Evolutionary conservation across 768 basidiomycete species (phyloP).

Genomic region (Dioszegia aurantiaca): DNA sequence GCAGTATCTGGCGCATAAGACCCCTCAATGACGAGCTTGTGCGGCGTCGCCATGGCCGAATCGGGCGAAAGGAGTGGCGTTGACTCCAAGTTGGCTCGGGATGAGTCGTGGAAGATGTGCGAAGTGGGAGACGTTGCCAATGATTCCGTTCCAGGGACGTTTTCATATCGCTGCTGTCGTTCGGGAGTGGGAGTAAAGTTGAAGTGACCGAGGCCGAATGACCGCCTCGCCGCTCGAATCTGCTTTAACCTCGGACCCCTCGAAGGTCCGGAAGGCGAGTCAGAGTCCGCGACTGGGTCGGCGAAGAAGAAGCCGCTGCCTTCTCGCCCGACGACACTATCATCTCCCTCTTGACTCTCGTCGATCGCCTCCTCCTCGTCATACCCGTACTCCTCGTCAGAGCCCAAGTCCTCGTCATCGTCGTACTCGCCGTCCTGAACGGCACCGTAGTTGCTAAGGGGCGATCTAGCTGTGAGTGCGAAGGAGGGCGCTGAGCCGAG

Average conservation of each 20-base stretch:
- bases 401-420: conserved; percentile 17
- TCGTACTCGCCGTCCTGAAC: conserved; percentile 17
- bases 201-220: conserved; percentile 9
- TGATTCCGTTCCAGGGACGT: background rate
- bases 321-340: background rate
- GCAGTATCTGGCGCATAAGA: background rate
- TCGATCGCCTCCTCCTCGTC: conserved; percentile 21
- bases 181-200: conserved; percentile 8
- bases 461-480: conserved; percentile 26
- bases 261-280: background rate
- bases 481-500: conserved; percentile 45
- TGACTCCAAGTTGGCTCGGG: background rate
- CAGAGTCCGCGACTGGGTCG: conserved; percentile 1
- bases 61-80: conserved; percentile 7
- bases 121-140: conserved; percentile 2
- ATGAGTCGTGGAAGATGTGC: conserved; percentile 4
- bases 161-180: background rate
- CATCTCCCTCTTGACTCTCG: conserved; percentile 4
- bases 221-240: conserved; percentile 4
- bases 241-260: conserved; percentile 5
- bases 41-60: conserved; percentile 1
- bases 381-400: conserved; percentile 23
- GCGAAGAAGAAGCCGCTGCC: conserved; percentile 13
- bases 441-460: conserved; percentile 4
- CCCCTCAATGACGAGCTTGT: conserved; percentile 5